These are phyloP conservation scores for Colletotrichum cereale DNA, from an alignment of 2,329 filamentous ascomycete genomes.

Conservation along the genomic window DNA sequence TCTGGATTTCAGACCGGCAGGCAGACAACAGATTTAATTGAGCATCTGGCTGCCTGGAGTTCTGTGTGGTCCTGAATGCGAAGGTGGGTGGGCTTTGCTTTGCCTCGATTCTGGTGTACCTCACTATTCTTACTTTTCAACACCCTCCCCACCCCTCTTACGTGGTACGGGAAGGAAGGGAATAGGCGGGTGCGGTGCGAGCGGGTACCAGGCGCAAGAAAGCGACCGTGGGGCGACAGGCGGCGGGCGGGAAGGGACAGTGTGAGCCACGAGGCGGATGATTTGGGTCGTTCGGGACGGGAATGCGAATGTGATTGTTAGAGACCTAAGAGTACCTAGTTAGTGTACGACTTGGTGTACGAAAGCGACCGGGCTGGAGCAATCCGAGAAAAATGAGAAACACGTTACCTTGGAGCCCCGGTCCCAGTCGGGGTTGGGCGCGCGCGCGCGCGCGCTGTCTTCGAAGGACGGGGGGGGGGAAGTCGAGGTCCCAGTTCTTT, in stretches of 20 bases:
- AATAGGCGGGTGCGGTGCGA: slow-evolving; percentile 29
- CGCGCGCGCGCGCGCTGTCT: not conserved
- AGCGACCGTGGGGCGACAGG: slow-evolving; percentile 28
- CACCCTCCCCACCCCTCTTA: not conserved
- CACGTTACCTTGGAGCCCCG: not conserved
- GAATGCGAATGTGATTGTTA: slow-evolving; percentile 6
- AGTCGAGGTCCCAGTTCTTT: slow-evolving; percentile 3
- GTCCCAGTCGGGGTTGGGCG: too few species aligned
- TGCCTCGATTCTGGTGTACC: not conserved
- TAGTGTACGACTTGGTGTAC: too few species aligned
- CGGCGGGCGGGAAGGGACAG: not conserved
- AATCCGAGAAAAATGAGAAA: not conserved
- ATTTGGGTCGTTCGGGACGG: not conserved
- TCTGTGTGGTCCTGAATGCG: not conserved
- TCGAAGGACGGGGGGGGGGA: not conserved
- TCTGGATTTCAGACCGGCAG: not conserved
- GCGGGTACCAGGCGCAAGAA: slow-evolving; percentile 27
- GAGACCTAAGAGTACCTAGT: too few species aligned
- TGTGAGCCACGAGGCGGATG: slow-evolving; percentile 1
- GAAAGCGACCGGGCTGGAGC: not conserved
- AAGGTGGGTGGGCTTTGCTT: not conserved
- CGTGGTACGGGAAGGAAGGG: slow-evolving; percentile 22
- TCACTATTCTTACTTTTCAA: too few species aligned
- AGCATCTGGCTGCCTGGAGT: not conserved
- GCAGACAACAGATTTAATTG: not conserved